Evolutionary conservation across 148 eudicot genomes (phyloP).

Genomic region (Spergularia bocconei): DNA sequence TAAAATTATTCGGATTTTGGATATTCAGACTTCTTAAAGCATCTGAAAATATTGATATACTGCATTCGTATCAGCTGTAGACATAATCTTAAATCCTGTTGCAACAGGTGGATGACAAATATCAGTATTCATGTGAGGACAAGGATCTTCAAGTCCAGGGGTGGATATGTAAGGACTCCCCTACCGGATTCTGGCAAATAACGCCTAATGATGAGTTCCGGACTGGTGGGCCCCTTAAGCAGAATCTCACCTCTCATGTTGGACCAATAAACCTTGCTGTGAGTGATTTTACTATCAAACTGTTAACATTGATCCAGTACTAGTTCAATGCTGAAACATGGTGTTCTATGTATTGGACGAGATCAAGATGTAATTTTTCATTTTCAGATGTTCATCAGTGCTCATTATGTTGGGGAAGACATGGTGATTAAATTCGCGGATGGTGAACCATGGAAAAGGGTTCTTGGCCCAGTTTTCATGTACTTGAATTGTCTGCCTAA

Average conservation of each 20-base stretch:
- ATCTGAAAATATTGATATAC: neutral
- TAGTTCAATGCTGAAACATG: neutral
- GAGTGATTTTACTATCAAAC: conserved; percentile 21
- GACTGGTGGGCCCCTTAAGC: conserved; percentile 78
- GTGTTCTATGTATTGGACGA: neutral
- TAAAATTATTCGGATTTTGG: neutral
- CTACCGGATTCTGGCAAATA: conserved; percentile 85
- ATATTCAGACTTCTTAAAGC: neutral
- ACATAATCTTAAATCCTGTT: neutral
- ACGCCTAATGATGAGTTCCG: conserved; percentile 78
- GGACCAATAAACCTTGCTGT: conserved; percentile 74
- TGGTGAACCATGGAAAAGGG: conserved; percentile 84
- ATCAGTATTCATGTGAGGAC: conserved; percentile 70
- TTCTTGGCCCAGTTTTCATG: conserved; percentile 76
- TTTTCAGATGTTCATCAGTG: conserved; percentile 64
- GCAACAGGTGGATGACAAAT: conserved; percentile 79
- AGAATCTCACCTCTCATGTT: conserved; percentile 87
- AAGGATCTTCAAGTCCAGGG: conserved; percentile 76
- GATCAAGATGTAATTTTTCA: neutral
- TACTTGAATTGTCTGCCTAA: conserved; percentile 54
- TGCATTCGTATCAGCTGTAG: neutral
- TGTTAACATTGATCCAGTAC: neutral
- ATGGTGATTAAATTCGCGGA: conserved; percentile 45
- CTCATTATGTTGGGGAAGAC: conserved; percentile 73
- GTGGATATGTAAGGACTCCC: conserved; percentile 63